A percentile compares a stretch with the other conserved stretches of the same genome.
These are phyloP conservation scores for Pseudozyma tsukubaensis DNA, from an alignment of 1,284 basidiomycete genomes.

Conservation along the genomic window DNA sequence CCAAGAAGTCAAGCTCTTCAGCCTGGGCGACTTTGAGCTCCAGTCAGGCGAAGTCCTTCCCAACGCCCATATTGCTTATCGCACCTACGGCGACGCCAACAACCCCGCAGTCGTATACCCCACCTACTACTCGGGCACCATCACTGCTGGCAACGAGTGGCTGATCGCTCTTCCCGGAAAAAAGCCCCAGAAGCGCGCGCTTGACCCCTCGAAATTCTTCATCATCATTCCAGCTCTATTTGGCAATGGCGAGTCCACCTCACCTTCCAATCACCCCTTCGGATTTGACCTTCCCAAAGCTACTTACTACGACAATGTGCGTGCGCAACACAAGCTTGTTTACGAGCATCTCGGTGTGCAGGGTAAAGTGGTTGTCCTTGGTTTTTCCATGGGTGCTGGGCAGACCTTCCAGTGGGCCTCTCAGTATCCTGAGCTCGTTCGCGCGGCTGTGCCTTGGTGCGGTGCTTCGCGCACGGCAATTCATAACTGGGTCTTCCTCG, in stretches of 20 bases:
- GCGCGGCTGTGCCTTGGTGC: slow-evolving; percentile 49
- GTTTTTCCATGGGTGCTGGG: slow-evolving; percentile 54
- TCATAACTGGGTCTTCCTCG: slow-evolving; percentile 56
- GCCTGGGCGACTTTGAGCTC: slow-evolving; percentile 49
- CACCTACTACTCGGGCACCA: slow-evolving; percentile 56
- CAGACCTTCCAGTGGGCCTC: slow-evolving; percentile 56
- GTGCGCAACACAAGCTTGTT: slow-evolving; percentile 48
- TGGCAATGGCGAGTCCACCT: slow-evolving; percentile 55
- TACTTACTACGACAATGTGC: slow-evolving; percentile 52
- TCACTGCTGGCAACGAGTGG: slow-evolving; percentile 54
- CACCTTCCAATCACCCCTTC: slow-evolving; percentile 47
- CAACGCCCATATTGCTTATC: slow-evolving; percentile 52
- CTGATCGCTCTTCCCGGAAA: slow-evolving; percentile 29
- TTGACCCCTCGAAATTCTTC: slow-evolving; percentile 54
- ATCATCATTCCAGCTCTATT: slow-evolving; percentile 60
- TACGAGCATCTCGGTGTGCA: slow-evolving; percentile 35
- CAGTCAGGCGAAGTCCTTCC: slow-evolving; percentile 34
- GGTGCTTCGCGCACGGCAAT: slow-evolving; percentile 50
- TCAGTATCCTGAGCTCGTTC: slow-evolving; percentile 47
- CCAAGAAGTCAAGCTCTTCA: slow-evolving; percentile 28
- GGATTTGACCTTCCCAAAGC: slow-evolving; percentile 36
- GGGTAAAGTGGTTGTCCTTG: slow-evolving; percentile 34
- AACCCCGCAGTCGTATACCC: slow-evolving; percentile 56
- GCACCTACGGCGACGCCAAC: slow-evolving; percentile 45
- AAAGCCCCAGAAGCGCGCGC: slow-evolving; percentile 18